phyloP scores from a whole-genome alignment of 2,329 filamentous ascomycete genomes.

The Teratosphaeria gauchensis region DNA sequence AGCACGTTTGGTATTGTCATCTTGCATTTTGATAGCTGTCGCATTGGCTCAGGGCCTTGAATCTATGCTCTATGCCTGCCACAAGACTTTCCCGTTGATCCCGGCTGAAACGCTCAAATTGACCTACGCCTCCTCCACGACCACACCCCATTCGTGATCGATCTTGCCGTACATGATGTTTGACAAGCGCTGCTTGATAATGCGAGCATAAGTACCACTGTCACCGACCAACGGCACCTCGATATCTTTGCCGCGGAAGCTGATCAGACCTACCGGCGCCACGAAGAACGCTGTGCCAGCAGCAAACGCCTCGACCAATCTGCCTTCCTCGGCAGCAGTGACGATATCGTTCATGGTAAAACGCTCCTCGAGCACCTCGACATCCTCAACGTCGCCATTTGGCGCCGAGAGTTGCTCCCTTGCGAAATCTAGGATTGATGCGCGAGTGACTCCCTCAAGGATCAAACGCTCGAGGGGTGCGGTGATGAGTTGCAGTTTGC shows the following conservation, averaged over 20 bases:
- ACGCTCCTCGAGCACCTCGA: slow-evolving; percentile 69
- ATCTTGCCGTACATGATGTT: slow-evolving; percentile 42
- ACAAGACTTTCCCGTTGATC: neutral
- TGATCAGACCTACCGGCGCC: slow-evolving; percentile 36
- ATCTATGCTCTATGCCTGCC: neutral
- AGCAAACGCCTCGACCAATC: slow-evolving; percentile 75
- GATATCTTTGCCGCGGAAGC: slow-evolving; percentile 36
- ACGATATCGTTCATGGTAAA: slow-evolving; percentile 74
- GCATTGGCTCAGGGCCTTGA: neutral
- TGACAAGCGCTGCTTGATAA: slow-evolving; percentile 37
- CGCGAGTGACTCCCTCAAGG: slow-evolving; percentile 77
- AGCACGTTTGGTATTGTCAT: too few relatives aligned
- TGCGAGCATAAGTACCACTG: slow-evolving; percentile 32
- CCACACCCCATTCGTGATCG: slow-evolving; percentile 38
- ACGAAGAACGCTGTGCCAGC: slow-evolving; percentile 65
- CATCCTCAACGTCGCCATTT: slow-evolving; percentile 26
- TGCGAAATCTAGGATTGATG: slow-evolving; percentile 66
- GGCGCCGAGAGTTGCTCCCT: slow-evolving; percentile 45
- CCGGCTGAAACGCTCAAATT: neutral
- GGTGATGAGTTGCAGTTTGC: slow-evolving; percentile 65
- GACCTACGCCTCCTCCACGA: slow-evolving; percentile 30
- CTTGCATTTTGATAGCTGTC: neutral
- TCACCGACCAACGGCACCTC: slow-evolving; percentile 34
- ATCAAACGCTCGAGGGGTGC: slow-evolving; percentile 74
- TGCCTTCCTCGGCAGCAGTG: slow-evolving; percentile 62